phyloP scores from a whole-genome alignment of 2,329 filamentous ascomycete genomes.

The Thyridium curvatum region DNA sequence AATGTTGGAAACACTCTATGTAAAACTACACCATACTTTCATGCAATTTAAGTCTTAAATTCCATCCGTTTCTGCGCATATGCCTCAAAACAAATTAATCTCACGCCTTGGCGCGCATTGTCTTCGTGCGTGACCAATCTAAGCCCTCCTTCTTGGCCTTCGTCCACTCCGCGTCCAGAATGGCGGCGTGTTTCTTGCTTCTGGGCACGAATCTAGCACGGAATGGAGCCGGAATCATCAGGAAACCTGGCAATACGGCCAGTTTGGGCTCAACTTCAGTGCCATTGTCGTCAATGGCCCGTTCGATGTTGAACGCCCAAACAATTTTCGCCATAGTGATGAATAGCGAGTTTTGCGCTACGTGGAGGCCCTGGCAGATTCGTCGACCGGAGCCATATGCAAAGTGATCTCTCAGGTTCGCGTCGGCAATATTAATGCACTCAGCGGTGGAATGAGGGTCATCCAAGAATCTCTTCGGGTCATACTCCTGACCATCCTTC shows the following conservation, averaged over 20 bases:
- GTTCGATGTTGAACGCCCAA: slow-evolving; percentile 37
- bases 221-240: not conserved
- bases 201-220: slow-evolving; percentile 1
- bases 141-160: not conserved
- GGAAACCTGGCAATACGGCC: too few relatives aligned
- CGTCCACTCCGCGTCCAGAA: not conserved
- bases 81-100: too few relatives aligned
- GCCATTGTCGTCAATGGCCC: not conserved
- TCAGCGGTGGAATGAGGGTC: too few relatives aligned
- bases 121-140: not conserved
- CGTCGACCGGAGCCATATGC: slow-evolving; percentile 49
- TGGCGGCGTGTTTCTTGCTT: slow-evolving; percentile 2
- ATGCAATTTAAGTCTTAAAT: too few relatives aligned
- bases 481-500: too few relatives aligned
- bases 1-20: too few relatives aligned
- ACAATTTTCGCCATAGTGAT: slow-evolving; percentile 39
- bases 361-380: slow-evolving; percentile 51
- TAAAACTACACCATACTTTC: too few relatives aligned
- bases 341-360: slow-evolving; percentile 42
- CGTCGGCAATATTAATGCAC: too few relatives aligned
- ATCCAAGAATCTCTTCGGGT: too few relatives aligned
- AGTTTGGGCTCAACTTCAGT: slow-evolving; percentile 2
- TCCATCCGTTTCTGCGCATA: too few relatives aligned
- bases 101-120: not conserved
- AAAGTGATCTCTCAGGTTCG: slow-evolving; percentile 36